Conservation (phyloP, 768 basidiomycete species). For the Termitomyces sp. region DNA sequence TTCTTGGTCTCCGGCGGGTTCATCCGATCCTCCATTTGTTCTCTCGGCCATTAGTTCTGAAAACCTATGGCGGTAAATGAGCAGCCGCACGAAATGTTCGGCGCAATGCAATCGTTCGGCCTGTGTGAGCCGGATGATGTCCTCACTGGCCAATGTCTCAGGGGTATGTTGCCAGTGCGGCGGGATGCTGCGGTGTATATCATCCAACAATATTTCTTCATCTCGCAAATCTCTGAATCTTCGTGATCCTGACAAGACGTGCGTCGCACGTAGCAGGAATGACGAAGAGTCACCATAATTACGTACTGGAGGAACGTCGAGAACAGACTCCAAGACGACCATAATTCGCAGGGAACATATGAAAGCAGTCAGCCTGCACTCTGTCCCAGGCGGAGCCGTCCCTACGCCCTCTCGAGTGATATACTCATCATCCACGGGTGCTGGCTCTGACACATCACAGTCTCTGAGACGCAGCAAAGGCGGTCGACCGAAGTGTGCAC, state of each 20-base stretch:
- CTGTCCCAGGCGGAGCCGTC: constrained; percentile 62
- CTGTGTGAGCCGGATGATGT: constrained; percentile 87
- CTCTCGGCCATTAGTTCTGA: constrained; percentile 72
- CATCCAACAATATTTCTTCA: constrained; percentile 77
- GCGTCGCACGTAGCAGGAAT: constrained; percentile 71
- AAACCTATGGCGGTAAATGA: constrained; percentile 86
- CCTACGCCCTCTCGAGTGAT: constrained; percentile 70
- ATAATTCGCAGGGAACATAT: constrained; percentile 71
- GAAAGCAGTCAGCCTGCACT: constrained; percentile 79
- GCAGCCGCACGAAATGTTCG: constrained; percentile 80
- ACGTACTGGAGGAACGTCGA: constrained; percentile 74
- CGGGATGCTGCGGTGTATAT: constrained; percentile 67
- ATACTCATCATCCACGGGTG: constrained; percentile 84
- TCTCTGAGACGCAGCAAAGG: constrained; percentile 82
- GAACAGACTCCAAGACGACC: constrained; percentile 82
- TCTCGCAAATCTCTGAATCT: constrained; percentile 65
- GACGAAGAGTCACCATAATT: constrained; percentile 57
- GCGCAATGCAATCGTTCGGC: constrained; percentile 82
- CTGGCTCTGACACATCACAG: constrained; percentile 87
- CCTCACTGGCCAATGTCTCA: constrained; percentile 77
- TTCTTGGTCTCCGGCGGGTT: constrained; percentile 64
- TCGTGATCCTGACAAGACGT: constrained; percentile 56
- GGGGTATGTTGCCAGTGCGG: constrained; percentile 74
- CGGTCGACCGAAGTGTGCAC: constrained; percentile 85
- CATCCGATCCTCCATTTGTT: constrained; percentile 41